phyloP scores from a whole-genome alignment of 2,329 filamentous ascomycete genomes.

The Ampelomyces quisqualis region DNA sequence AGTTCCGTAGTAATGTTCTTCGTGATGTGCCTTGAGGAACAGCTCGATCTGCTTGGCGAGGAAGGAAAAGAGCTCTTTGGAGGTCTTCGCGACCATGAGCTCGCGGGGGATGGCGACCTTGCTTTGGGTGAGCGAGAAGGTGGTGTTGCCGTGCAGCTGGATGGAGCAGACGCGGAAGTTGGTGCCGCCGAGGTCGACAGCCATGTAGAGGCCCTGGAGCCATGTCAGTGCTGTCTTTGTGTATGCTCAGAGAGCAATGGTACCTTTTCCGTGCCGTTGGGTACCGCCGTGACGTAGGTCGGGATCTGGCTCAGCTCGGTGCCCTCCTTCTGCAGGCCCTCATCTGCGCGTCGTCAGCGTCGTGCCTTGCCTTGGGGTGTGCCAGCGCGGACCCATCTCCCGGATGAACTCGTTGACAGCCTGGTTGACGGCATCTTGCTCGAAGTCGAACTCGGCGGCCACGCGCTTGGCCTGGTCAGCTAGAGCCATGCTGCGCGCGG shows the following conservation, averaged over 20 bases:
- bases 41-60: slow-evolving; percentile 87
- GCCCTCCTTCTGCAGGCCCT: slow-evolving; percentile 76
- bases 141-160: slow-evolving; percentile 87
- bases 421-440: slow-evolving; percentile 72
- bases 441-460: slow-evolving; percentile 82
- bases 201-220: slow-evolving; percentile 84
- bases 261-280: slow-evolving; percentile 97
- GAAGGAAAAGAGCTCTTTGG: slow-evolving; percentile 86
- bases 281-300: slow-evolving; percentile 92
- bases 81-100: slow-evolving; percentile 85
- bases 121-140: slow-evolving; percentile 88
- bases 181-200: slow-evolving; percentile 95
- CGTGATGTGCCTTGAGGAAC: slow-evolving; percentile 85
- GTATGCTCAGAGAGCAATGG: slow-evolving; percentile 59
- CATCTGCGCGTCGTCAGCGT: slow-evolving; percentile 56
- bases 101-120: slow-evolving; percentile 89
- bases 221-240: slow-evolving; percentile 5
- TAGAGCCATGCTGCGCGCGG: slow-evolving; percentile 52
- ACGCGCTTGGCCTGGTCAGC: slow-evolving; percentile 75
- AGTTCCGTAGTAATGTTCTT: slow-evolving; percentile 77
- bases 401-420: slow-evolving; percentile 82
- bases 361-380: background rate
- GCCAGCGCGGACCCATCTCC: slow-evolving; percentile 66
- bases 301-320: slow-evolving; percentile 92
- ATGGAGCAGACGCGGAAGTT: slow-evolving; percentile 98